Evolutionary conservation across 2,329 filamentous ascomycete species (phyloP).

Genomic region (Colletotrichum lupini): DNA sequence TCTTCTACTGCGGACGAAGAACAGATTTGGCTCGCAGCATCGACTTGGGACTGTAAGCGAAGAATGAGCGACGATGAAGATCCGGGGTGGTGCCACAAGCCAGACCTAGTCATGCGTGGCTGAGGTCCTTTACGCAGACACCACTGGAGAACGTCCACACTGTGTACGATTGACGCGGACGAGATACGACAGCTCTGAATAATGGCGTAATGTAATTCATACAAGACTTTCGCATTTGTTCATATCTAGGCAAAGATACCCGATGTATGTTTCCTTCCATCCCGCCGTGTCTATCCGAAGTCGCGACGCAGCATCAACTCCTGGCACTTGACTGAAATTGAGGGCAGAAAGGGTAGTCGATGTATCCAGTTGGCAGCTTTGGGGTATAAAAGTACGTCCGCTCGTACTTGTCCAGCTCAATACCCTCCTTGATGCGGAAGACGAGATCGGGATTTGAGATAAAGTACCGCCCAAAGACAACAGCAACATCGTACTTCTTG

Average conservation of each 20-base stretch:
- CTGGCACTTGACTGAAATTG: slow-evolving; percentile 36
- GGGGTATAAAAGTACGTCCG: slow-evolving; percentile 43
- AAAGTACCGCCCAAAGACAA: slow-evolving; percentile 48
- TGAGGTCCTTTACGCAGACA: not conserved
- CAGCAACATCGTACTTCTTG: slow-evolving; percentile 41
- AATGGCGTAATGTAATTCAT: not conserved
- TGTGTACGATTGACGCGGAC: not conserved
- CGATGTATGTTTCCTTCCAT: not conserved
- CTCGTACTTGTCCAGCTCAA: slow-evolving; percentile 43
- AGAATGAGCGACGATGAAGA: not conserved
- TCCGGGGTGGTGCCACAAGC: not conserved
- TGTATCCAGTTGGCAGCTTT: slow-evolving; percentile 38
- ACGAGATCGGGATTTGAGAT: slow-evolving; percentile 49
- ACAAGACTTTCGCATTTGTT: not conserved
- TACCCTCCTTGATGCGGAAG: slow-evolving; percentile 41
- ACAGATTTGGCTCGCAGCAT: slow-evolving; percentile 4
- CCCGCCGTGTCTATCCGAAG: not conserved
- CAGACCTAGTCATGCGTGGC: not conserved
- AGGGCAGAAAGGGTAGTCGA: slow-evolving; percentile 40
- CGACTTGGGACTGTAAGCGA: slow-evolving; percentile 27
- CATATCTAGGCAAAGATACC: not conserved
- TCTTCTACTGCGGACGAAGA: slow-evolving; percentile 11
- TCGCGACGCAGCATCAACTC: too few species aligned
- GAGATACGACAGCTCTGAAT: not conserved
- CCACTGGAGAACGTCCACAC: not conserved